Percentiles rank a stretch among this genome's conserved stretches.
Evolutionary conservation across 208 protist genomes (phyloP).

Genomic region (Crithidia expoeki): DNA sequence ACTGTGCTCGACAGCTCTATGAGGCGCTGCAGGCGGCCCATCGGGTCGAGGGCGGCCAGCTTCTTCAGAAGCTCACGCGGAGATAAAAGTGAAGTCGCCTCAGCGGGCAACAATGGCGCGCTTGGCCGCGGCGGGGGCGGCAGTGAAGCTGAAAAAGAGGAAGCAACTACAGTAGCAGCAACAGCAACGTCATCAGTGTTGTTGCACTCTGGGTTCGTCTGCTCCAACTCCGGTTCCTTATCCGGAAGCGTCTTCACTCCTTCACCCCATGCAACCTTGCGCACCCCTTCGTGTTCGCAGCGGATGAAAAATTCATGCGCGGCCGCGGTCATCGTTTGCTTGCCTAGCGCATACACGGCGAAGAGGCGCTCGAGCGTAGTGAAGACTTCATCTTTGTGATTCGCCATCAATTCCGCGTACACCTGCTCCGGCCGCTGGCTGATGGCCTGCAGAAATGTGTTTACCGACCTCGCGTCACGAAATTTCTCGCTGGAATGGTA

Average conservation of each 20-base stretch:
- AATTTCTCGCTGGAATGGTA: constrained; percentile 55
- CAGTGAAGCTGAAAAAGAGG: background rate
- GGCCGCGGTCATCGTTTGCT: constrained; percentile 40
- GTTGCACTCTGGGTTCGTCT: background rate
- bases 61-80: constrained; percentile 69
- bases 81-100: constrained; percentile 50
- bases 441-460: constrained; percentile 78
- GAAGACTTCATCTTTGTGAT: constrained; percentile 59
- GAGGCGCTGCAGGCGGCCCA: constrained; percentile 68
- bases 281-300: constrained; percentile 77
- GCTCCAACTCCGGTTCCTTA: constrained; percentile 1
- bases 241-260: constrained; percentile 25
- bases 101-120: constrained; percentile 25
- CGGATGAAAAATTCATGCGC: constrained; percentile 87
- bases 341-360: constrained; percentile 54
- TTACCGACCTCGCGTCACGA: constrained; percentile 50
- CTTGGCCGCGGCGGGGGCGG: background rate
- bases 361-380: constrained; percentile 67
- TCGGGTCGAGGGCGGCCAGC: constrained; percentile 54
- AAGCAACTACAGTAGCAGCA: too few species aligned
- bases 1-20: constrained; percentile 64
- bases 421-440: constrained; percentile 54
- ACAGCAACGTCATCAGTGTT: background rate
- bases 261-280: constrained; percentile 48
- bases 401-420: constrained; percentile 51